phyloP scores from a whole-genome alignment of 139 green algal species.

The Deuterostichococcus epilithicus region DNA sequence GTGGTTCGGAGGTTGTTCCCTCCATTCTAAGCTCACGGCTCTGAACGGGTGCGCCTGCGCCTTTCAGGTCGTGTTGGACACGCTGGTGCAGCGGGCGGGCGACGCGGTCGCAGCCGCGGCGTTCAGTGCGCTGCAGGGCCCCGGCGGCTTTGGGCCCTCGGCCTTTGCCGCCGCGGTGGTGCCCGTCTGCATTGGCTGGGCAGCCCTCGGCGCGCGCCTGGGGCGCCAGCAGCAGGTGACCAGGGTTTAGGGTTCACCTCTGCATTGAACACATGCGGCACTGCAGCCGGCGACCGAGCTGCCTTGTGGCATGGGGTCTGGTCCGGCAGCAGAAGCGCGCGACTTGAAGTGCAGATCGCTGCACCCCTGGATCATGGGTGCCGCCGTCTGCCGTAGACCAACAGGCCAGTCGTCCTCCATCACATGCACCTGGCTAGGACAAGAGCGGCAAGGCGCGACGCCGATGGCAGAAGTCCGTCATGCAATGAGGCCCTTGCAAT shows the following conservation, averaged over 20 bases:
- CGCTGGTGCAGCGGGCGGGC: constrained; percentile 43
- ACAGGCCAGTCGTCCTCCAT: too few species aligned
- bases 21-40: too few species aligned
- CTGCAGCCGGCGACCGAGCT: too few species aligned
- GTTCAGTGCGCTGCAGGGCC: constrained; percentile 20
- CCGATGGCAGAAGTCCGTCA: too few species aligned
- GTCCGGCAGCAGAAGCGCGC: too few species aligned
- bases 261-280: too few species aligned
- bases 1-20: too few species aligned
- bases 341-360: too few species aligned
- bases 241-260: constrained; percentile 5
- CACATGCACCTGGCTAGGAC: too few species aligned
- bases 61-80: constrained; percentile 35
- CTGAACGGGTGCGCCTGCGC: too few species aligned
- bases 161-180: constrained; percentile 30
- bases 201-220: constrained; percentile 11
- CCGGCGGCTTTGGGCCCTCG: constrained; percentile 26
- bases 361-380: neutral
- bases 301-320: neutral
- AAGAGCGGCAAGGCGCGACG: too few species aligned
- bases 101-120: constrained; percentile 38
- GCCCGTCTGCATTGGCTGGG: constrained; percentile 34
- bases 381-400: neutral
- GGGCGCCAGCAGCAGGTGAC: constrained; percentile 21
- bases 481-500: too few species aligned